Evolutionary conservation across 306 rosid genomes (phyloP).

Genomic region (Mimosa pudica): DNA sequence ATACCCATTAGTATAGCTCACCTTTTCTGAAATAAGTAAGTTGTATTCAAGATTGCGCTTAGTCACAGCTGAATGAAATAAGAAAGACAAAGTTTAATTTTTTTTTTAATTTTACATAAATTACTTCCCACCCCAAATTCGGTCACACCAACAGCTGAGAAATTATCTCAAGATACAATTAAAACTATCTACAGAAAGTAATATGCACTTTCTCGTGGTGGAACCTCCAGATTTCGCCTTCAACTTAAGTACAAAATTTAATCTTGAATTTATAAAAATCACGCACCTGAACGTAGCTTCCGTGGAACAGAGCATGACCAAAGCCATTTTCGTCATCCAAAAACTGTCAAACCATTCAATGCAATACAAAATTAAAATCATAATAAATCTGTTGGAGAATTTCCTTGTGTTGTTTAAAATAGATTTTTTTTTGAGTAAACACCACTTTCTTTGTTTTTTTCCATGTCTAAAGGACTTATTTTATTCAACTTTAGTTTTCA

Average conservation of each 20-base stretch:
- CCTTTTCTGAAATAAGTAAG: slow-evolving; percentile 57
- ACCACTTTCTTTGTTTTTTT: too few species aligned
- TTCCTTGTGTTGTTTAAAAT: too few species aligned
- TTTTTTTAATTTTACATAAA: not conserved
- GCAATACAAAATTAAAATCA: not conserved
- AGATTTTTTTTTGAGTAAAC: too few species aligned
- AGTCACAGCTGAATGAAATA: slow-evolving; percentile 56
- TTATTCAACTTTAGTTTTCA: too few species aligned
- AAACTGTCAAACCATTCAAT: slow-evolving; percentile 43
- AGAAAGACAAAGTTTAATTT: slow-evolving; percentile 1
- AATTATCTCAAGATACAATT: slow-evolving; percentile 31
- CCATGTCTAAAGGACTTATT: too few species aligned
- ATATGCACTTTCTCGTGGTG: not conserved
- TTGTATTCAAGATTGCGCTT: slow-evolving; percentile 66
- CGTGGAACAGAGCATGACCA: slow-evolving; percentile 73
- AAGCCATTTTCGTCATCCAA: slow-evolving; percentile 57
- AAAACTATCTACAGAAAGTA: slow-evolving; percentile 29
- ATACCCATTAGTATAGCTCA: slow-evolving; percentile 11
- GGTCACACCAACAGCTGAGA: slow-evolving; percentile 18
- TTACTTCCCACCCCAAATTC: not conserved
- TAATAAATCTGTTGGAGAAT: too few species aligned
- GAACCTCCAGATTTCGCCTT: slow-evolving; percentile 43
- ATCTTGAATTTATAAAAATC: slow-evolving; percentile 26
- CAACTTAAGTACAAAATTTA: slow-evolving; percentile 14
- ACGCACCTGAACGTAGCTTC: slow-evolving; percentile 81